Evolutionary conservation across 2,329 filamentous ascomycete species (phyloP), one percentile per base, ranked within the genome.

Genomic region (Davidsoniella eucalypti): DNA sequence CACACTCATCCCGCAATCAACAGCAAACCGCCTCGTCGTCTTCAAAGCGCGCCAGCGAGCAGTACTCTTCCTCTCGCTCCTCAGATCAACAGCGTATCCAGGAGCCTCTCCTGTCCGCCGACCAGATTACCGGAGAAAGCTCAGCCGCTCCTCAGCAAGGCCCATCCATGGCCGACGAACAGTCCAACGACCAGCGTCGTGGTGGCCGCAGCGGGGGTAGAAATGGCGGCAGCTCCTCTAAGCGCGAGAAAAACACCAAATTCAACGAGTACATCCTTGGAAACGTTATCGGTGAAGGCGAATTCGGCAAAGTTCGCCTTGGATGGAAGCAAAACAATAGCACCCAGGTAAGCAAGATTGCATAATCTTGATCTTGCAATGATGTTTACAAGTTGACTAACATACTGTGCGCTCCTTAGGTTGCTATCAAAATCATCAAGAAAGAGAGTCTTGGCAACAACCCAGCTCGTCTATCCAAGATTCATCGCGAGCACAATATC

Each of bases 251-350:
- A 68, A 78, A 67, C 8, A 87, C 83, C 40, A 88, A 86, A 57
- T 96, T 98, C 62, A 90, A 90, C 54, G 87, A 95, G 55, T 98
- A 96, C 65, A 87, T 94, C 54, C 74, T 98, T 3, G 92, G 92
- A 36, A 90, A 94, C 64, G 96, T 90, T 2, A 82, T 98, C 46
- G 92, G 92, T 46, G 92, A 98, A 69, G 92, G 92, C 55, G 92
- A 98, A 65, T 98, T 98, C 63, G 92, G 92, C 56, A 98, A 98
- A 64, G 92, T 98, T 59, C 96, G 95, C 66, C 79, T 96, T 61
- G 92, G 92, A 23, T 98, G 92, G 92, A 96, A 95, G 65, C 84
- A 87, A 63, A 88, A 94, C 65, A 88, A 87, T 54, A 88, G 82
- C 56, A 84, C 94, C 46, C 82, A 90, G 69, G 79, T 82, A 67